Conservation (phyloP, 2,329 filamentous ascomycete genomes). For the Phaeoacremonium minimum region DNA sequence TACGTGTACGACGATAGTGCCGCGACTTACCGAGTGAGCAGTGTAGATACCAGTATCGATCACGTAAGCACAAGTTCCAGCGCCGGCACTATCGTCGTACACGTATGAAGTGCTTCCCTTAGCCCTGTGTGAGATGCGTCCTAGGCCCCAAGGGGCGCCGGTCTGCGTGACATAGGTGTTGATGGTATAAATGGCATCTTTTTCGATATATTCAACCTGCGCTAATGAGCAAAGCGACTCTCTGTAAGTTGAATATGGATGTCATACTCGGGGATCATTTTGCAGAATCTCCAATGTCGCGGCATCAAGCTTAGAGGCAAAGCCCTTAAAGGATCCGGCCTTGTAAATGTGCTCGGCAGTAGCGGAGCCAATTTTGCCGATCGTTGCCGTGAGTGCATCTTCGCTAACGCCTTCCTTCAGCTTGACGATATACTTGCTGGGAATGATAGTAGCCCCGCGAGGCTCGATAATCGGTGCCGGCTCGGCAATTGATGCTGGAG, state of each 20-base stretch:
- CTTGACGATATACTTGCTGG: slow-evolving; percentile 39
- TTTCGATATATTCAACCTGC: slow-evolving; percentile 24
- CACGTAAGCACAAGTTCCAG: slow-evolving; percentile 30
- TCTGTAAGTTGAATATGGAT: too few relatives aligned
- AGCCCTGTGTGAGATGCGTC: slow-evolving; percentile 16
- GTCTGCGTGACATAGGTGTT: slow-evolving; percentile 16
- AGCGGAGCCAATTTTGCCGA: slow-evolving; percentile 10
- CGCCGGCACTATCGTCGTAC: slow-evolving; percentile 17
- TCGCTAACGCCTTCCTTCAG: slow-evolving; percentile 29
- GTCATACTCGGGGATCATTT: neutral
- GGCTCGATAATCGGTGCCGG: slow-evolving; percentile 30
- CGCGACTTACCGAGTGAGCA: slow-evolving; percentile 19
- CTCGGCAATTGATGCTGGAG: slow-evolving; percentile 15
- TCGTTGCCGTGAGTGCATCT: slow-evolving; percentile 16
- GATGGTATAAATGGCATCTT: slow-evolving; percentile 21
- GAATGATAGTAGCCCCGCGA: slow-evolving; percentile 26
- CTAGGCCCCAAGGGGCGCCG: slow-evolving; percentile 17
- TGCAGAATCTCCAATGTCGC: slow-evolving; percentile 15
- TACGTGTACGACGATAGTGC: neutral
- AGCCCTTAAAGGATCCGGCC: slow-evolving; percentile 19
- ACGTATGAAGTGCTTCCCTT: slow-evolving; percentile 11
- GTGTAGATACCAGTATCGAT: slow-evolving; percentile 38
- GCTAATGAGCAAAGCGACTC: too few relatives aligned
- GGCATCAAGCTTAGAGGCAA: slow-evolving; percentile 17
- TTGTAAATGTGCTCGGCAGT: slow-evolving; percentile 19